phyloP scores from a whole-genome alignment of 352 stramenopile species.

The Plasmopara halstedii region DNA sequence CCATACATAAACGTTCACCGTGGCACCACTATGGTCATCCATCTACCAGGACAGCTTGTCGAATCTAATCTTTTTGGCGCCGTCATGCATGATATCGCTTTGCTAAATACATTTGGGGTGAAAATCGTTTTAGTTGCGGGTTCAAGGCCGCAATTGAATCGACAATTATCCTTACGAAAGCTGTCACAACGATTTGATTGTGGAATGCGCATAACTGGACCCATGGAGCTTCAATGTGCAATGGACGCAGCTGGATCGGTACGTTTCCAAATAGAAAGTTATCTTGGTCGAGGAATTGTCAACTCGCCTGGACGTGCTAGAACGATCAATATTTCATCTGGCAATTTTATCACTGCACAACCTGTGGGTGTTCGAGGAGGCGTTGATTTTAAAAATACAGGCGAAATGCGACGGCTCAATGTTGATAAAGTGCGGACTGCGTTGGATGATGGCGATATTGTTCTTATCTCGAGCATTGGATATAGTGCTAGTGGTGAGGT shows the following conservation, averaged over 20 bases:
- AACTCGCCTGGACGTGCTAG: constrained; percentile 65
- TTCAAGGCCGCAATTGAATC: constrained; percentile 92
- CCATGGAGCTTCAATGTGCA: constrained; percentile 86
- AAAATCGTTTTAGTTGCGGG: constrained; percentile 93
- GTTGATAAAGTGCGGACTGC: constrained; percentile 85
- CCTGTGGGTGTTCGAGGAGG: constrained; percentile 80
- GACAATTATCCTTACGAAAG: constrained; percentile 71
- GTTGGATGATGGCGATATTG: constrained; percentile 92
- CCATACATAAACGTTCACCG: constrained; percentile 98
- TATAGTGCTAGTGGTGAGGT: constrained; percentile 94
- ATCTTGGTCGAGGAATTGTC: constrained; percentile 73
- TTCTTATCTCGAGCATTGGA: constrained; percentile 93
- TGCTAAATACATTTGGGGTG: constrained; percentile 94
- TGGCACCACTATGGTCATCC: constrained; percentile 92
- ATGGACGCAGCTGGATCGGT: constrained; percentile 93
- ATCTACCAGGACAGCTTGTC: constrained; percentile 92
- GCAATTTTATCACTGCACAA: constrained; percentile 96
- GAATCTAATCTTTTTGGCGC: constrained; percentile 87
- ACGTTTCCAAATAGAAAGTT: constrained; percentile 86
- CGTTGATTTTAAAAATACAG: constrained; percentile 88
- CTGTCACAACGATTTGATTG: constrained; percentile 71
- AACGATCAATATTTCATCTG: constrained; percentile 90
- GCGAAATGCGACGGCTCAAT: constrained; percentile 93
- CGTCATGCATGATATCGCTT: constrained; percentile 94
- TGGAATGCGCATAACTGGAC: constrained; percentile 87